Evolutionary conservation across 352 stramenopile genomes (phyloP).

Genomic region (Pythium rhizo-oryzae): DNA sequence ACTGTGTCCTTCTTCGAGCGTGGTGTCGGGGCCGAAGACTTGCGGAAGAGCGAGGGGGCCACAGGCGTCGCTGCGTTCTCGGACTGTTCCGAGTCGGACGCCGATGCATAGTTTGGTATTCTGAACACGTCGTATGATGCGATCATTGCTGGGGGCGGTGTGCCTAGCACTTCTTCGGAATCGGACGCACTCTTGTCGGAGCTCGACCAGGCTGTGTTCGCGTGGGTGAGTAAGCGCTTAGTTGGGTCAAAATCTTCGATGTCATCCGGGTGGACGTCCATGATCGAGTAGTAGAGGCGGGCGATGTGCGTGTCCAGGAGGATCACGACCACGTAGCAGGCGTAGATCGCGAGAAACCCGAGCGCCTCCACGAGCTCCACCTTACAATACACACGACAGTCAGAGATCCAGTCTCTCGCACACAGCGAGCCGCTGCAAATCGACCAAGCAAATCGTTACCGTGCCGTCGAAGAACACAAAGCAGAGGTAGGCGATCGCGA

Average conservation of each 20-base stretch:
- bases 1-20: conserved; percentile 33
- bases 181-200: conserved; percentile 36
- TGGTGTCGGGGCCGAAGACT: conserved; percentile 62
- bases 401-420: no score
- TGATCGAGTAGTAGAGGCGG: conserved; percentile 21
- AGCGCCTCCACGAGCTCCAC: conserved; percentile 61
- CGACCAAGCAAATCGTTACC: conserved; percentile 16
- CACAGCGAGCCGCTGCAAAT: no score
- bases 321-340: conserved; percentile 56
- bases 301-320: conserved; percentile 58
- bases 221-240: conserved; percentile 10
- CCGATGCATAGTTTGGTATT: conserved; percentile 30
- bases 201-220: conserved; percentile 16
- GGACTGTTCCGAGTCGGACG: conserved; percentile 61
- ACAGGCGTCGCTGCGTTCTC: conserved; percentile 46
- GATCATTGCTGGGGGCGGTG: conserved; percentile 18
- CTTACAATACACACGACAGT: conserved; percentile 23
- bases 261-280: conserved; percentile 31
- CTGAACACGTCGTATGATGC: conserved; percentile 39
- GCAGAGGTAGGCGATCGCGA: conserved; percentile 67
- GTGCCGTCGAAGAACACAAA: conserved; percentile 73
- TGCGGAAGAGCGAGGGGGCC: conserved; percentile 45
- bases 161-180: conserved; percentile 14
- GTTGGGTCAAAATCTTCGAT: conserved; percentile 37
- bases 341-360: conserved; percentile 77